phyloP scores from a whole-genome alignment of 2,329 filamentous ascomycete species.

The Myriosclerotinia duriaeana region DNA sequence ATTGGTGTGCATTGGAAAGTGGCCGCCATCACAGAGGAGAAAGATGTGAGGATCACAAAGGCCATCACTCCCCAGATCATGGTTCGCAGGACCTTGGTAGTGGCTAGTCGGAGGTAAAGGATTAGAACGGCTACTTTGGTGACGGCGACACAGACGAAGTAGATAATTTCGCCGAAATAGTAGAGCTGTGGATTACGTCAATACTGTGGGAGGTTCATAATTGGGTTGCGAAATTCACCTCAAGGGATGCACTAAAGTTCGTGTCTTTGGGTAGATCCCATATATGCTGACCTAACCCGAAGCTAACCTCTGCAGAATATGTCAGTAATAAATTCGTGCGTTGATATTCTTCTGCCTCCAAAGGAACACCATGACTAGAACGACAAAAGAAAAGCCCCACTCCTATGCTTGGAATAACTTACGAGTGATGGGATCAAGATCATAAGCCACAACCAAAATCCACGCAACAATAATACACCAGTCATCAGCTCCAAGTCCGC shows the following conservation, averaged over 20 bases:
- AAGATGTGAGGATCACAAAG: conserved; percentile 11
- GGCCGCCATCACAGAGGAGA: conserved; percentile 2
- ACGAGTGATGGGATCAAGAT: conserved; percentile 20
- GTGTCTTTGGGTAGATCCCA: conserved; percentile 12
- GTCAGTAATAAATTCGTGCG: not conserved
- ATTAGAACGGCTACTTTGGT: conserved; percentile 15
- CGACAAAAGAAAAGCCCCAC: not conserved
- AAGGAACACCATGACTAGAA: not conserved
- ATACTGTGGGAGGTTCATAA: not conserved
- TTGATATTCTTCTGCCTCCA: not conserved
- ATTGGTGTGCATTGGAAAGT: conserved; percentile 21
- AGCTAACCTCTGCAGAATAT: conserved; percentile 9
- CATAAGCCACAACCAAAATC: conserved; percentile 15
- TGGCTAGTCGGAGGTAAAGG: conserved; percentile 15
- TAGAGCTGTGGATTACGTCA: conserved; percentile 13
- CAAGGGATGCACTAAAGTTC: conserved; percentile 16
- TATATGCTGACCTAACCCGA: conserved; percentile 18
- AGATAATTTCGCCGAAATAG: conserved; percentile 13
- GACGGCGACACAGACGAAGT: conserved; percentile 14
- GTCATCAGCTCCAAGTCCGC: conserved; percentile 20
- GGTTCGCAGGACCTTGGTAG: not conserved
- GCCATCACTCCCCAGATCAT: conserved; percentile 5
- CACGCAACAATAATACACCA: conserved; percentile 20
- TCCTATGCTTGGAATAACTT: not conserved
- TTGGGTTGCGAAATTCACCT: conserved; percentile 4